phyloP scores from a whole-genome alignment of 2,329 filamentous ascomycete species.

The Colletotrichum paranaense region DNA sequence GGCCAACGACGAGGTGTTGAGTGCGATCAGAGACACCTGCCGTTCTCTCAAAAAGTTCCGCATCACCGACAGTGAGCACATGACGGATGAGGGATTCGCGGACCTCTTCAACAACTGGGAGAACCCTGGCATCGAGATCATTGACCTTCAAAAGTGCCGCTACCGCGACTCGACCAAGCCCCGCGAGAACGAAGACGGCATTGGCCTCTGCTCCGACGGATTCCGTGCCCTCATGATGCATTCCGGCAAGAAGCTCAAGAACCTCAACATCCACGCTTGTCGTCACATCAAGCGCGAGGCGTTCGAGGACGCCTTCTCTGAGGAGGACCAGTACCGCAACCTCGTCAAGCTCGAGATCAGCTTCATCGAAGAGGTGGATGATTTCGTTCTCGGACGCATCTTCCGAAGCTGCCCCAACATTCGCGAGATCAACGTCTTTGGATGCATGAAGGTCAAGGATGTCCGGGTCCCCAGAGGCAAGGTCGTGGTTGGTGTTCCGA shows the following conservation, averaged over 20 bases:
- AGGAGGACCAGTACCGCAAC: slow-evolving; percentile 70
- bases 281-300: slow-evolving; percentile 80
- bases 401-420: slow-evolving; percentile 73
- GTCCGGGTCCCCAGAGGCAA: slow-evolving; percentile 65
- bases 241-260: slow-evolving; percentile 73
- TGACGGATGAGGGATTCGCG: slow-evolving; percentile 80
- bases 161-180: slow-evolving; percentile 79
- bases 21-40: slow-evolving; percentile 78
- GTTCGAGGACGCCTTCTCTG: slow-evolving; percentile 79
- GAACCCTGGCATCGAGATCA: slow-evolving; percentile 75
- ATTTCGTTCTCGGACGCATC: slow-evolving; percentile 71
- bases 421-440: slow-evolving; percentile 71
- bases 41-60: slow-evolving; percentile 79
- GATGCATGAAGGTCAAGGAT: slow-evolving; percentile 70
- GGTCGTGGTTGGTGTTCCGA: slow-evolving; percentile 68
- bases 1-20: slow-evolving; percentile 76
- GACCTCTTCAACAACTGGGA: slow-evolving; percentile 80
- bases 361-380: slow-evolving; percentile 77
- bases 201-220: slow-evolving; percentile 81
- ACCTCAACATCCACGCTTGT: slow-evolving; percentile 84
- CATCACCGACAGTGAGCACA: slow-evolving; percentile 79
- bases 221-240: slow-evolving; percentile 88
- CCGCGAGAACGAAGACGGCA: slow-evolving; percentile 69
- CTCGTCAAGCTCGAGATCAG: slow-evolving; percentile 80
- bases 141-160: slow-evolving; percentile 83